phyloP scores from a whole-genome alignment of 495 filamentous ascomycete species.

The Penicillium cinerascens region DNA sequence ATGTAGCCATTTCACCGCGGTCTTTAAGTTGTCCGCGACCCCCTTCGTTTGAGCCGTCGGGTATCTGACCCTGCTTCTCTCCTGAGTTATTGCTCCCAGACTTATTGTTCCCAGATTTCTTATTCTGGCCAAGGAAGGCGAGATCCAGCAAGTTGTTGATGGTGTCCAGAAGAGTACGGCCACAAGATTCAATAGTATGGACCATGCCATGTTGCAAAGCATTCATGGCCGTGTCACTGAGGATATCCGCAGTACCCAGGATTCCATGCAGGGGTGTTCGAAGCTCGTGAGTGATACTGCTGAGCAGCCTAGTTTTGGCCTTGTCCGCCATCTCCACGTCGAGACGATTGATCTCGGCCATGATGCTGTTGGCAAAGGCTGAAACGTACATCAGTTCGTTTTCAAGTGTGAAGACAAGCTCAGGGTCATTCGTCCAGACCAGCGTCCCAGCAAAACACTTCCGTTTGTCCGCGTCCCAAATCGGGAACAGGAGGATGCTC shows the following conservation, averaged over 20 bases:
- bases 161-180: constrained; percentile 63
- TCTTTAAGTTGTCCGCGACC: neutral
- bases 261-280: constrained; percentile 66
- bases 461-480: constrained; percentile 58
- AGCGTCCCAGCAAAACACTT: constrained; percentile 61
- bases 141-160: constrained; percentile 65
- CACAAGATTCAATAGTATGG: constrained; percentile 62
- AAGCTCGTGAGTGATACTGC: constrained; percentile 67
- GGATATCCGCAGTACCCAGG: constrained; percentile 58
- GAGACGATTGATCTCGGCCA: constrained; percentile 57
- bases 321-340: constrained; percentile 45
- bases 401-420: constrained; percentile 35
- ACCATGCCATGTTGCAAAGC: constrained; percentile 52
- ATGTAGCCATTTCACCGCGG: constrained; percentile 3
- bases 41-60: neutral
- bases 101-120: neutral
- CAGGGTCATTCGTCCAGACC: constrained; percentile 48
- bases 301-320: constrained; percentile 64
- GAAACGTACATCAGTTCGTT: constrained; percentile 49
- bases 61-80: neutral
- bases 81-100: neutral
- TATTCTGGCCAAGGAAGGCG: constrained; percentile 14
- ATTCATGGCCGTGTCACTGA: constrained; percentile 54
- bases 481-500: constrained; percentile 35
- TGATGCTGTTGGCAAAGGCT: constrained; percentile 58